Evolutionary conservation across 1,139 yeast genomes (phyloP), one percentile per base, ranked within the genome.

Genomic region (Debaryomyces fabryi): DNA sequence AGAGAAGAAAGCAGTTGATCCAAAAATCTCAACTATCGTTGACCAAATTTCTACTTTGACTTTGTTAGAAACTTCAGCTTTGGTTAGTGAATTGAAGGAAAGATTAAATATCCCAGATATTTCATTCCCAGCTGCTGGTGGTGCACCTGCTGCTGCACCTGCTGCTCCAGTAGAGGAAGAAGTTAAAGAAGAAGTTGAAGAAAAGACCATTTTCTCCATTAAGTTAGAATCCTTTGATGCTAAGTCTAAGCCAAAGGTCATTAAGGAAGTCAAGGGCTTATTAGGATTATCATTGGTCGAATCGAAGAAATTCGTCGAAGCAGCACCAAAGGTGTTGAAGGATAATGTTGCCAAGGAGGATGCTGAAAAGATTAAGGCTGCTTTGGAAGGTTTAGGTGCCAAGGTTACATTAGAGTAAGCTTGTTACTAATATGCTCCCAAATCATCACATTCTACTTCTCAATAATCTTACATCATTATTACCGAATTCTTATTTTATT

Each of bases 271-370:
- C 60, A 93, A 93, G 80, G 81, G 88, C 53, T 78, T 93, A 68
- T 80, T 93, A 64, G 97, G 97, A 8, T 80, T 93, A 64, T 90
- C 97, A 15, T 81, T 93, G 59, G 99, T 93, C 52, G 99, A 93
- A 68, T 89, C 97, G 53, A 95, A 93, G 84, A 93, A 93, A 77
- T 89, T 93, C 59, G 99, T 95, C 51, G 99, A 93, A 76, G 76
- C 92, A 63, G 98, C 99, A 53, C 99, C 99, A 60, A 93, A 93
- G 80, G 79, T 88, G 43, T 80, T 88, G 71, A 88, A 88, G 74
- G 96, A 88, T 62, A 86, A 86, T 58, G 89, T 88, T 50, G 83
- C 91, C 52, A 88, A 88, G 78, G 96, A 88, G 67, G 96, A 88
- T 63, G 95, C 95, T 54, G 96, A 88, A 62, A 88, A 88, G 81